A percentile compares a stretch with the other conserved stretches of the same genome.
Conservation (phyloP, 352 stramenopile species). For the Discostella stelligera region DNA sequence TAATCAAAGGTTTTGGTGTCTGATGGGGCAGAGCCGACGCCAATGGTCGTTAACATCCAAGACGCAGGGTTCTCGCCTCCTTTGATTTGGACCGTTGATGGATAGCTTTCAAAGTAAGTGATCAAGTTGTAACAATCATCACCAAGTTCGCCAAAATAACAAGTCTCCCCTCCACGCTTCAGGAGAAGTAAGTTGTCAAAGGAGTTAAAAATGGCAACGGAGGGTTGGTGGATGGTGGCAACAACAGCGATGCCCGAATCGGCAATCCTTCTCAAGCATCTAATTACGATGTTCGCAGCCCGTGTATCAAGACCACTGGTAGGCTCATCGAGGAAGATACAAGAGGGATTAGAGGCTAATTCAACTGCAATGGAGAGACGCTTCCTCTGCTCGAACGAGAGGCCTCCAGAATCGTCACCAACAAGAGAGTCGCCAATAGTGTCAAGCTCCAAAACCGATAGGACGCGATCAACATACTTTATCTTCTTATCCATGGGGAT, state of each 20-base stretch:
- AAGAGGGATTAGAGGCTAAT: conserved; percentile 85
- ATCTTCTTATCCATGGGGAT: conserved; percentile 42
- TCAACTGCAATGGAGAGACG: conserved; percentile 51
- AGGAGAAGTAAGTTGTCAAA: conserved; percentile 90
- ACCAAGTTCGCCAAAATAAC: conserved; percentile 90
- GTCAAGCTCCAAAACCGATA: conserved; percentile 76
- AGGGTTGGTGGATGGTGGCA: conserved; percentile 88
- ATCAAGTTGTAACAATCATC: conserved; percentile 85
- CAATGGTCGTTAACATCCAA: conserved; percentile 68
- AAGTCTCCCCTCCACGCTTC: conserved; percentile 84
- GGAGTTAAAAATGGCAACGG: conserved; percentile 88
- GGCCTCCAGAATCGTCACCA: conserved; percentile 55
- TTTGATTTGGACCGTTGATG: conserved; percentile 66
- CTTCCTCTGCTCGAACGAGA: conserved; percentile 72
- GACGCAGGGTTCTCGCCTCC: conserved; percentile 52
- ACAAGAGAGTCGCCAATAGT: conserved; percentile 65
- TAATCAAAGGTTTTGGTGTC: conserved; percentile 52
- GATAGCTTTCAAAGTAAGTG: conserved; percentile 86
- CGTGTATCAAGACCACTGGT: conserved; percentile 67
- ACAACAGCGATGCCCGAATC: conserved; percentile 87
- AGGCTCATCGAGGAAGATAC: conserved; percentile 68
- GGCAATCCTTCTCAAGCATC: conserved; percentile 87
- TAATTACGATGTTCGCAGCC: conserved; percentile 87
- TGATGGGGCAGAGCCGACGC: conserved; percentile 41
- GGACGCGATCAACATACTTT: conserved; percentile 70